Evolutionary conservation across 1,139 yeast species (phyloP).

Genomic region (Meyerozyma elateridarum): DNA sequence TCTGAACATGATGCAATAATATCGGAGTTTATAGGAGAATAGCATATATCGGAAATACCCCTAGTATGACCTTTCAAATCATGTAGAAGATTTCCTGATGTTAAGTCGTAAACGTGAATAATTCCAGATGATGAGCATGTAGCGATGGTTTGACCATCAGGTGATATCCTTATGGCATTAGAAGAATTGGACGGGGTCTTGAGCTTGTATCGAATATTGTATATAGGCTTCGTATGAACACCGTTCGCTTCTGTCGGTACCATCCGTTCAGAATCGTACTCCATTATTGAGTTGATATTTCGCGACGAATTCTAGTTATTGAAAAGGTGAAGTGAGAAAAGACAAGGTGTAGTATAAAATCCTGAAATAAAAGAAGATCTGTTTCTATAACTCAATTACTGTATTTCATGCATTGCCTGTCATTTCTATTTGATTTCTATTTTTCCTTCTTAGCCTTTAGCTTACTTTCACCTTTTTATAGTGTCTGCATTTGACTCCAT

Average conservation of each 20-base stretch:
- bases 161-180: slow-evolving; percentile 57
- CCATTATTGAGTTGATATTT: too few species aligned
- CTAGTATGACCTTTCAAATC: slow-evolving; percentile 56
- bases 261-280: not conserved
- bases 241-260: not conserved
- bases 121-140: slow-evolving; percentile 37
- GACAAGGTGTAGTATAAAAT: too few species aligned
- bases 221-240: not conserved
- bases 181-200: slow-evolving; percentile 10
- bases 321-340: too few species aligned
- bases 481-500: slow-evolving; percentile 20
- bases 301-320: too few species aligned
- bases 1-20: slow-evolving; percentile 83
- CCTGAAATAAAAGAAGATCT: too few species aligned
- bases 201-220: not conserved
- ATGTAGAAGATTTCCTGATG: slow-evolving; percentile 12
- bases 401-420: too few species aligned
- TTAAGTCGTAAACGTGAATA: slow-evolving; percentile 21
- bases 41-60: slow-evolving; percentile 68
- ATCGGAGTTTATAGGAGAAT: slow-evolving; percentile 68
- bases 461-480: too few species aligned
- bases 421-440: too few species aligned
- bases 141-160: slow-evolving; percentile 62
- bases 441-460: too few species aligned
- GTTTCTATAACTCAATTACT: too few species aligned